Conservation (phyloP, 352 stramenopile species). For the Hyaloperonospora arabidopsidis region DNA sequence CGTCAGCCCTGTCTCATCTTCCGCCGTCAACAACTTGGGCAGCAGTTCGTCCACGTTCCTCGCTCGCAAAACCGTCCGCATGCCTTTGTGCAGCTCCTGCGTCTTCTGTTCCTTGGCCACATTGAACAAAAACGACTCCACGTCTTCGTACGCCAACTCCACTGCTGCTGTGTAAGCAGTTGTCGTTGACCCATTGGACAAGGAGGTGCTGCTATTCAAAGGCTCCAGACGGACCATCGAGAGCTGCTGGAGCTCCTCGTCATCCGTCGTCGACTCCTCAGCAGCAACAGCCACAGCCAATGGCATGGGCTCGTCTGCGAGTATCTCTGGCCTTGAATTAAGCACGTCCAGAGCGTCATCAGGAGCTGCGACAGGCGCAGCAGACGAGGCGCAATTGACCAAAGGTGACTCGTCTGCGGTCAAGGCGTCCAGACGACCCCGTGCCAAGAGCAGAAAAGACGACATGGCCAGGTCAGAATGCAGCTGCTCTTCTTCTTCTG, state of each 20-base stretch:
- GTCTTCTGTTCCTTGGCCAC: constrained; percentile 46
- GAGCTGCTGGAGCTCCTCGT: constrained; percentile 70
- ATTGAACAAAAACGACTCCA: constrained; percentile 50
- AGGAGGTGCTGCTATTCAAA: background rate
- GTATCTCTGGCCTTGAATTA: constrained; percentile 16
- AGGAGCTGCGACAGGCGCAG: constrained; percentile 10
- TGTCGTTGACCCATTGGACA: too few relatives aligned
- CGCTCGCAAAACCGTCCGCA: constrained; percentile 49
- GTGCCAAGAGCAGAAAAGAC: constrained; percentile 33
- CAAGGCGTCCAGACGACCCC: constrained; percentile 21
- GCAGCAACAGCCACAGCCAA: constrained; percentile 32
- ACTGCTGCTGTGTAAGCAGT: constrained; percentile 24
- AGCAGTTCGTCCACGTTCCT: constrained; percentile 44
- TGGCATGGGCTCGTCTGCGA: constrained; percentile 25
- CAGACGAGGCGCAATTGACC: background rate
- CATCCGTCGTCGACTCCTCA: constrained; percentile 69
- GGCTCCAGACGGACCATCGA: constrained; percentile 48
- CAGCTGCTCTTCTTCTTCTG: constrained; percentile 15
- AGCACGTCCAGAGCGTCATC: constrained; percentile 26
- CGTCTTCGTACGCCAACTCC: constrained; percentile 58
- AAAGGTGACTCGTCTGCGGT: constrained; percentile 1
- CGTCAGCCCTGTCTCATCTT: constrained; percentile 78
- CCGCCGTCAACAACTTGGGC: constrained; percentile 37
- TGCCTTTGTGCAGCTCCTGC: constrained; percentile 45
- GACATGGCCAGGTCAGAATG: constrained; percentile 18